Percentiles rank a stretch among this genome's conserved stretches.
Evolutionary conservation across 768 basidiomycete genomes (phyloP).

Genomic region (Pleurotus giganteus): DNA sequence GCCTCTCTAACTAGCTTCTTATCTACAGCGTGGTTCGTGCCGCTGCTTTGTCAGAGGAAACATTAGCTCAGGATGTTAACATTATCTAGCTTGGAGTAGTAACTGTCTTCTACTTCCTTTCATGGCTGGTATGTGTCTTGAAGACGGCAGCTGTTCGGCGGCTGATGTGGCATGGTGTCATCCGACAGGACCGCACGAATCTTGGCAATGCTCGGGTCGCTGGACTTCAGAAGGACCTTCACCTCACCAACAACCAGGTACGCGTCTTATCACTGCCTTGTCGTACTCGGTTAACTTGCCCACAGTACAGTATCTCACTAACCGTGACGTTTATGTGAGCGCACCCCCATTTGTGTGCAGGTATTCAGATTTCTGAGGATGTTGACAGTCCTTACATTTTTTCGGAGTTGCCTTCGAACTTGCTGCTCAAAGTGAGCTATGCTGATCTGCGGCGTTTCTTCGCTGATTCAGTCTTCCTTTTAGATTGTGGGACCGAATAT

Average conservation of each 20-base stretch:
- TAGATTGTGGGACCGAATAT: conserved; percentile 39
- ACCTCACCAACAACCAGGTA: conserved; percentile 7
- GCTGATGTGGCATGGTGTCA: not conserved
- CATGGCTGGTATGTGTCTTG: conserved; percentile 8
- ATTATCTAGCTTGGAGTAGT: conserved; percentile 5
- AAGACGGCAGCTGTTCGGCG: not conserved
- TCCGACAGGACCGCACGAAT: conserved; percentile 21
- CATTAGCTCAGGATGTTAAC: too few relatives aligned
- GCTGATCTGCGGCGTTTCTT: not conserved
- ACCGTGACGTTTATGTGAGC: conserved; percentile 24
- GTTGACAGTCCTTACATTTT: conserved; percentile 24
- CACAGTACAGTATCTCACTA: conserved; percentile 32
- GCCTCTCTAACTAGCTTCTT: not conserved
- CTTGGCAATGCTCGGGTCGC: conserved; percentile 35
- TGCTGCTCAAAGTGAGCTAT: conserved; percentile 33
- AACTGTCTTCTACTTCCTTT: conserved; percentile 12
- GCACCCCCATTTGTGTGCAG: not conserved
- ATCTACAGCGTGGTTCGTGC: not conserved
- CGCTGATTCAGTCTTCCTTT: conserved; percentile 7
- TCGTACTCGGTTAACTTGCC: conserved; percentile 14
- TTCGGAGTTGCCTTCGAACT: conserved; percentile 36
- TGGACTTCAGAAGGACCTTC: conserved; percentile 35
- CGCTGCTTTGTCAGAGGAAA: not conserved
- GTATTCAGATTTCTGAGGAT: not conserved
- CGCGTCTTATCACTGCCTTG: not conserved